Base-by-base conservation (phyloP, 805 yeast species). In the Cyberlindnera lachancei region DNA sequence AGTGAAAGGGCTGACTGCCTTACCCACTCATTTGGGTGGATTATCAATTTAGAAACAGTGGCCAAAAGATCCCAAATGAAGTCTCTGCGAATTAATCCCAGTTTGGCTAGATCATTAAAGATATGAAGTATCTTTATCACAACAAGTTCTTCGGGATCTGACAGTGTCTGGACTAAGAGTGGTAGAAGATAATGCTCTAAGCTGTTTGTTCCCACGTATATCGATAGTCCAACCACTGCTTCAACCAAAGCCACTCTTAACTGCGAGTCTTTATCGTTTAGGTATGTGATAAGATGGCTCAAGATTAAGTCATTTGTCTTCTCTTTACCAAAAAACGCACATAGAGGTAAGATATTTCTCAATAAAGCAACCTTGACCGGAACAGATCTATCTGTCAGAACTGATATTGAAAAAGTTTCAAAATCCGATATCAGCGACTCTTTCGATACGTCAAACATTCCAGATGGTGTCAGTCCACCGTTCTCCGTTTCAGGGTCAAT, bases 121-220 rank as follows among this genome's bases (percentile, higher is more conserved):
- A 73, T 68, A 32, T 66, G 67, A 13, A 90, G 51, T 0, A 85
- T 90, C 33, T 73, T 71, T 5, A 82, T 66, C 0, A 82, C 82
- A 4, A 90, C 90, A 25, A 79, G 61, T 45, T 84, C 95, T 48
- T 90, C 95, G 1, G 79, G 73, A 53, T 88, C 97, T 5, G 79
- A 71, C 18, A 88, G 57, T 0, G 95, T 79, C 52, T 92, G 97
- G 2, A 83, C 65, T 39, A 92, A 59, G 15, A 92, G 58, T 0
- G 99, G 98, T 18, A 87, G 59, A 14, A 92, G 73, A 48, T 88
- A 92, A 44, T 86, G 94, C 45, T 90, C 95, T 35, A 92, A 63
- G 23, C 92, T 73, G 0, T 83, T 66, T 0, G 78, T 73, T 0
- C 98, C 98, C 12, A 88, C 75, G 50, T 75, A 80, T 4, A 87